Evolutionary conservation across 192 early-diverging fungal species (phyloP).

Genomic region (Coemansia erecta): DNA sequence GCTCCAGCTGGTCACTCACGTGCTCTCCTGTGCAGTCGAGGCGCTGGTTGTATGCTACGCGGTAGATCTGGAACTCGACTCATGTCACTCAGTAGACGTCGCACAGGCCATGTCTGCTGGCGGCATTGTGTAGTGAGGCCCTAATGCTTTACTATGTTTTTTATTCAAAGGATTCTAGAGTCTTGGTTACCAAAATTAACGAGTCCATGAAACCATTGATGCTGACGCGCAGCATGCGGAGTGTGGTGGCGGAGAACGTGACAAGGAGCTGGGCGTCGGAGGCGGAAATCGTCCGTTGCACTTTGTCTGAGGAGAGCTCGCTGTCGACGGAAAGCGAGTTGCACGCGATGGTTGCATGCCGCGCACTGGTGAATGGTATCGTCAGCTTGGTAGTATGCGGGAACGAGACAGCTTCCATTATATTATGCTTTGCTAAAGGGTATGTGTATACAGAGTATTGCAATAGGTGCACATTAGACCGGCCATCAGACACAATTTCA

Average conservation of each 20-base stretch:
- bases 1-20: conserved; percentile 44
- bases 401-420: conserved; percentile 1
- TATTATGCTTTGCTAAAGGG: no score
- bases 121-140: neutral
- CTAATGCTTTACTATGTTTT: neutral
- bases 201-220: conserved; percentile 53
- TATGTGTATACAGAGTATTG: no score
- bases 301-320: conserved; percentile 34
- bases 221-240: conserved; percentile 41
- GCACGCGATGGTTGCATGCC: conserved; percentile 26
- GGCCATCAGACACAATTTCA: no score
- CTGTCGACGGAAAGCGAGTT: conserved; percentile 31
- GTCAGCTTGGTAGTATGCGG: conserved; percentile 25
- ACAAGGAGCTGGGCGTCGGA: conserved; percentile 14
- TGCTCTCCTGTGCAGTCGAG: conserved; percentile 44
- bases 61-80: conserved; percentile 40
- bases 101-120: conserved; percentile 27
- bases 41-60: conserved; percentile 50
- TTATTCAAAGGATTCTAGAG: conserved; percentile 35
- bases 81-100: conserved; percentile 47
- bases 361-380: conserved; percentile 24
- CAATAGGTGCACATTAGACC: no score
- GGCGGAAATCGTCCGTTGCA: conserved; percentile 9
- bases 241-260: conserved; percentile 17
- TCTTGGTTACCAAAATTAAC: conserved; percentile 40